phyloP scores from a whole-genome alignment of 1,284 basidiomycete species.

The Xerocomus amazonicus region DNA sequence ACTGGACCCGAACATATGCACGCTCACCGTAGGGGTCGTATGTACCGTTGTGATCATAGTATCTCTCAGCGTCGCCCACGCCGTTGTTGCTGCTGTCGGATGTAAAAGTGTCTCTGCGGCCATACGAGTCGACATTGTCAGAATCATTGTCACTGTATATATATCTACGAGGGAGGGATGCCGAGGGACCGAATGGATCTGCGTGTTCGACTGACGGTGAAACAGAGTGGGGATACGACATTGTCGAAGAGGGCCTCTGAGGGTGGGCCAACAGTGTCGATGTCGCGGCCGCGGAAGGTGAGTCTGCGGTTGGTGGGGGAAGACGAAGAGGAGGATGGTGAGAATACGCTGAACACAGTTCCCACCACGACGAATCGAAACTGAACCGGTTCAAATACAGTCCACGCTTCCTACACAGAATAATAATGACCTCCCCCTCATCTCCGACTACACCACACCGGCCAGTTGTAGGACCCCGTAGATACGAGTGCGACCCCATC shows the following conservation, averaged over 20 bases:
- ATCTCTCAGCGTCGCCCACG: slow-evolving; percentile 49
- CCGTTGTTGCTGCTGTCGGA: slow-evolving; percentile 66
- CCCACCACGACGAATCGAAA: slow-evolving; percentile 23
- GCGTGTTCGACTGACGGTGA: slow-evolving; percentile 33
- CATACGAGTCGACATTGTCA: slow-evolving; percentile 57
- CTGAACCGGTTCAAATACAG: slow-evolving; percentile 22
- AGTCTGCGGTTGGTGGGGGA: slow-evolving; percentile 5
- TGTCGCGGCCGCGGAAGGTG: slow-evolving; percentile 10
- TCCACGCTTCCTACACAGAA: neutral
- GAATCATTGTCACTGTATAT: slow-evolving; percentile 80
- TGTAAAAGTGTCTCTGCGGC: slow-evolving; percentile 61
- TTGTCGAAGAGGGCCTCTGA: slow-evolving; percentile 17
- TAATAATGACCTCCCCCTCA: neutral
- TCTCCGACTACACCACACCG: slow-evolving; percentile 4
- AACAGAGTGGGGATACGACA: slow-evolving; percentile 33
- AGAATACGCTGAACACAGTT: slow-evolving; percentile 17
- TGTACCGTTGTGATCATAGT: slow-evolving; percentile 59
- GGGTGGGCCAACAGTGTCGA: slow-evolving; percentile 16
- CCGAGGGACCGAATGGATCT: slow-evolving; percentile 54
- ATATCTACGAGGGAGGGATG: slow-evolving; percentile 48
- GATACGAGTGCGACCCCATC: neutral
- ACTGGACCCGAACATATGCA: neutral
- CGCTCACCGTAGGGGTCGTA: slow-evolving; percentile 63
- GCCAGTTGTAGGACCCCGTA: too few species aligned
- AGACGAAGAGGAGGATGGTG: slow-evolving; percentile 13